Evolutionary conservation across 805 yeast genomes (phyloP).

Genomic region (Brettanomyces bruxellensis): DNA sequence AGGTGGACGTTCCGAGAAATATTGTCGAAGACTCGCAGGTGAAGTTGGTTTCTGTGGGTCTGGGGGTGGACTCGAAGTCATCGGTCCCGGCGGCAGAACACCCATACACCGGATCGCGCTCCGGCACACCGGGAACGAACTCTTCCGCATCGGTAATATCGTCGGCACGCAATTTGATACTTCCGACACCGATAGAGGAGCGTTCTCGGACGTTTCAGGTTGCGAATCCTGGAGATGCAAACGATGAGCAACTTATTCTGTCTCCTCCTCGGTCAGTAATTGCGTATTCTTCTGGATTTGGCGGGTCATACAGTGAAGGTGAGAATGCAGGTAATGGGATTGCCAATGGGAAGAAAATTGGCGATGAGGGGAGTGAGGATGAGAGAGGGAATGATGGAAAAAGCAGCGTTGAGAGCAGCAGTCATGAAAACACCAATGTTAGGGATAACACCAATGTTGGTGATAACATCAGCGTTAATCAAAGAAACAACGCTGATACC

Average conservation of each 20-base stretch:
- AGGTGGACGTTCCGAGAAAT: no score
- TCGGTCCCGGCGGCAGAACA: no score
- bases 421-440: background rate
- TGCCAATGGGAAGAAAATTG: background rate
- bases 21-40: no score
- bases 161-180: background rate
- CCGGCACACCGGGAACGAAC: background rate
- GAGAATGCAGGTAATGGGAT: background rate
- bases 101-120: no score
- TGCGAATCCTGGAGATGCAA: background rate
- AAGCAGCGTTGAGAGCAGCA: background rate
- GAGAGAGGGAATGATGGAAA: background rate
- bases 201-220: background rate
- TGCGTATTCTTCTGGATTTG: background rate
- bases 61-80: no score
- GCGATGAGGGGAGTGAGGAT: constrained; percentile 1
- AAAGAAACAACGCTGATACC: background rate
- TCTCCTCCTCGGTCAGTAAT: background rate
- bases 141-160: background rate
- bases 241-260: background rate
- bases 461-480: background rate
- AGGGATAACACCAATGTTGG: no score
- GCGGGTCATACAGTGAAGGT: background rate
- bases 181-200: constrained; percentile 1
- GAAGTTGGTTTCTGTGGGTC: no score